Conservation (phyloP, 768 basidiomycete species). For the Antrodiella citrinella region DNA sequence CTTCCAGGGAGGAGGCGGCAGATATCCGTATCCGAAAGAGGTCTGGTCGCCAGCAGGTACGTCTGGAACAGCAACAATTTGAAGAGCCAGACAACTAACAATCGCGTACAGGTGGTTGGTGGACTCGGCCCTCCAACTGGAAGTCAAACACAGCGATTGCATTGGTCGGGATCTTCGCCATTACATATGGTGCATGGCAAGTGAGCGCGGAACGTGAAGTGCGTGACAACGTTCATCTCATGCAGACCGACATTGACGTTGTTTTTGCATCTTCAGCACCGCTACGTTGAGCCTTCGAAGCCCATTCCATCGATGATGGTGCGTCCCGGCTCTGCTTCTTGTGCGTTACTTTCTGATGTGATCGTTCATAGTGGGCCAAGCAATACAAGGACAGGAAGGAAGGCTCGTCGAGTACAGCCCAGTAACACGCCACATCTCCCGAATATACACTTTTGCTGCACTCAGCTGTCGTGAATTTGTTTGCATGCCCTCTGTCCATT, state of each 20-base stretch:
- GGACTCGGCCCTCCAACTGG: slow-evolving; percentile 90
- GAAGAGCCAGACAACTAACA: slow-evolving; percentile 2
- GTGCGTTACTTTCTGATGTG: slow-evolving; percentile 1
- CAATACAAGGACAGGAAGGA: slow-evolving; percentile 32
- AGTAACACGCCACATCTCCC: not conserved
- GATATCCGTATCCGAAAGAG: slow-evolving; percentile 91
- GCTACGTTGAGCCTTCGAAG: slow-evolving; percentile 50
- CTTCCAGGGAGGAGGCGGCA: slow-evolving; percentile 68
- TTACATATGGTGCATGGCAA: slow-evolving; percentile 62
- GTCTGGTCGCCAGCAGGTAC: slow-evolving; percentile 91
- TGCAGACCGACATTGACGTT: not conserved
- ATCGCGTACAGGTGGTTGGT: slow-evolving; percentile 75
- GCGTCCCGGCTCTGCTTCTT: slow-evolving; percentile 18
- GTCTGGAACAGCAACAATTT: slow-evolving; percentile 13
- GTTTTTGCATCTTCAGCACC: slow-evolving; percentile 11
- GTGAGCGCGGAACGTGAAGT: slow-evolving; percentile 80
- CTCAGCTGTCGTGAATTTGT: too few relatives aligned
- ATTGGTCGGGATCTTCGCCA: slow-evolving; percentile 56
- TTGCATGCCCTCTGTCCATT: too few relatives aligned
- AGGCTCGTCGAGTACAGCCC: not conserved
- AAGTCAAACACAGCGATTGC: slow-evolving; percentile 73
- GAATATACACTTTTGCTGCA: too few relatives aligned
- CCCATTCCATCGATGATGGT: slow-evolving; percentile 79
- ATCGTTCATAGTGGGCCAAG: slow-evolving; percentile 21
- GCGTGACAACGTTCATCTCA: slow-evolving; percentile 18